phyloP scores from a whole-genome alignment of 2,329 filamentous ascomycete species.

The Acrodontium crateriforme region DNA sequence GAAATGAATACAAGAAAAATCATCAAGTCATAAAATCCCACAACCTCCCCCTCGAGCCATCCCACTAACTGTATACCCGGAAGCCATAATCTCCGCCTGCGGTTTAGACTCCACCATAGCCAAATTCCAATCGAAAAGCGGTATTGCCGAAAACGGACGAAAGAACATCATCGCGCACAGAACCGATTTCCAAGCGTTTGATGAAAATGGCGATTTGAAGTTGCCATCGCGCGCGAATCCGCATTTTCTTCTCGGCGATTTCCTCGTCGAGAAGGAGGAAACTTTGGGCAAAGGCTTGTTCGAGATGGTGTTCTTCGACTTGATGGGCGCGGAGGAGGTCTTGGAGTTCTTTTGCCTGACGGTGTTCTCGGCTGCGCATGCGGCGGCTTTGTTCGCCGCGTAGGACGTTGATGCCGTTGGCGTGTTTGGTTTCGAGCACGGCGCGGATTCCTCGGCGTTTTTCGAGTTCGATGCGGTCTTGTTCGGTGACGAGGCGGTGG shows the following conservation, averaged over 20 bases:
- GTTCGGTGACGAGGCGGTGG: slow-evolving; percentile 28
- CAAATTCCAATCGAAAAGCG: no score
- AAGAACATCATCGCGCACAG: no score
- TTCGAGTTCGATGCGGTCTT: slow-evolving; percentile 30
- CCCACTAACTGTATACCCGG: no score
- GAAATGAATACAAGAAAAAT: no score
- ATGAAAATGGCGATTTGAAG: slow-evolving; percentile 27
- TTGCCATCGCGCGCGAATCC: slow-evolving; percentile 25
- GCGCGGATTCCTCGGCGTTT: slow-evolving; percentile 26
- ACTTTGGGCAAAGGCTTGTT: slow-evolving; percentile 16
- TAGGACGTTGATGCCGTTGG: slow-evolving; percentile 33
- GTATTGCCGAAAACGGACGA: no score
- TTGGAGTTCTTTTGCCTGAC: slow-evolving; percentile 27
- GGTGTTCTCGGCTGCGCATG: slow-evolving; percentile 21
- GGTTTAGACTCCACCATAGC: no score
- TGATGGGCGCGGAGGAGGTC: slow-evolving; percentile 22
- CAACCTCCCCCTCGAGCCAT: no score
- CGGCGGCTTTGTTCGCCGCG: slow-evolving; percentile 31
- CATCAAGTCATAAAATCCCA: no score
- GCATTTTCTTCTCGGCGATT: slow-evolving; percentile 20
- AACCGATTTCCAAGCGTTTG: slow-evolving; percentile 5
- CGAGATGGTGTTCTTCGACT: slow-evolving; percentile 21
- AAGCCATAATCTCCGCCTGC: no score
- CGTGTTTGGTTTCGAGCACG: slow-evolving; percentile 29
- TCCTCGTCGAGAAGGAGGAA: slow-evolving; percentile 9